Conservation (phyloP, 1,139 yeast species). For the Oligophagozyma castellii region DNA sequence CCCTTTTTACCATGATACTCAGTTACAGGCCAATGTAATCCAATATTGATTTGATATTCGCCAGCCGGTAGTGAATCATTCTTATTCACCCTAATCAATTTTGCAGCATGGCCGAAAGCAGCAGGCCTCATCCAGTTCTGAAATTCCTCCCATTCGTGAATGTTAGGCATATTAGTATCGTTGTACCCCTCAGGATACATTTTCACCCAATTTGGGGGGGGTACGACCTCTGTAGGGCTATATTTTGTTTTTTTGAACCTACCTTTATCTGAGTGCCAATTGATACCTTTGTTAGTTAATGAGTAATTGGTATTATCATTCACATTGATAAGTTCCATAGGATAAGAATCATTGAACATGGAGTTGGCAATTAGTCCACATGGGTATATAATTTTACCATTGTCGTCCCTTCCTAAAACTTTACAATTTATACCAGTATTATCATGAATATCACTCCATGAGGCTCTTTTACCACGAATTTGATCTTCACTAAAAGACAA, state of each 20-base stretch:
- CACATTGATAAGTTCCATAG: conserved; percentile 19
- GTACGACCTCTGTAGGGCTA: conserved; percentile 44
- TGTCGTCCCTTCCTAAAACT: conserved; percentile 39
- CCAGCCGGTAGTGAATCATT: conserved; percentile 40
- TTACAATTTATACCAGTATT: conserved; percentile 58
- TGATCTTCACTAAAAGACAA: conserved; percentile 87
- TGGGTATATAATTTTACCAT: conserved; percentile 48
- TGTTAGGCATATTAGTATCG: conserved; percentile 45
- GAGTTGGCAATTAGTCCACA: conserved; percentile 75
- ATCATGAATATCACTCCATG: conserved; percentile 37
- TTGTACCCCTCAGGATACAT: conserved; percentile 60
- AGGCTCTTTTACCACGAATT: conserved; percentile 43
- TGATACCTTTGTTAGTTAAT: conserved; percentile 43
- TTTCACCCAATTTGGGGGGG: conserved; percentile 67
- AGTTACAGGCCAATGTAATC: conserved; percentile 54
- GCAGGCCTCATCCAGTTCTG: conserved; percentile 86
- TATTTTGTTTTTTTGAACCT: conserved; percentile 50
- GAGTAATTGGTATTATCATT: conserved; percentile 32
- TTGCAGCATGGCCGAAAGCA: conserved; percentile 56
- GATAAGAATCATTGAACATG: conserved; percentile 57
- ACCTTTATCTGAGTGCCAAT: conserved; percentile 52
- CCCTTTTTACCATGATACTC: conserved; percentile 61
- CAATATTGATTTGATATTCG: conserved; percentile 44
- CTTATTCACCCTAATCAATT: conserved; percentile 46
- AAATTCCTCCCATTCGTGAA: conserved; percentile 41